Evolutionary conservation across 345 rosid species (phyloP).

Genomic region (Ceriops decandra): DNA sequence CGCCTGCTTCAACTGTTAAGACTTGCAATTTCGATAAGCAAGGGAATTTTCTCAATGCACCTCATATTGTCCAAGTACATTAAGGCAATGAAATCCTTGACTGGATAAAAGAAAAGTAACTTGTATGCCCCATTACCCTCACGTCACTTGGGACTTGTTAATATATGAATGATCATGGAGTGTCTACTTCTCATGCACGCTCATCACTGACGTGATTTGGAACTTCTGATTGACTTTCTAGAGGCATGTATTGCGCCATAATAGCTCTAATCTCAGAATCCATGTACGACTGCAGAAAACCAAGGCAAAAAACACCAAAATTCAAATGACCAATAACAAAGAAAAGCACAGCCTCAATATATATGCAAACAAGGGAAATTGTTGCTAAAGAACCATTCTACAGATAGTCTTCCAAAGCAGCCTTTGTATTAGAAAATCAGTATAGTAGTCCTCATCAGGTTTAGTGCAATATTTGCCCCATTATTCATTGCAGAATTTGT

Average conservation of each 20-base stretch:
- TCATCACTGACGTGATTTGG: constrained; percentile 56
- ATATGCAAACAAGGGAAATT: too few species aligned
- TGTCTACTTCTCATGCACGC: constrained; percentile 39
- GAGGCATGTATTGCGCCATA: constrained; percentile 99
- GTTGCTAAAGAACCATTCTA: too few species aligned
- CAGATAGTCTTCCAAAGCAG: too few species aligned
- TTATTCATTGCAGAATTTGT: too few species aligned
- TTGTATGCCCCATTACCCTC: background rate
- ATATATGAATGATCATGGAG: background rate
- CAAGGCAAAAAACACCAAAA: background rate
- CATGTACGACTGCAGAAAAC: constrained; percentile 71
- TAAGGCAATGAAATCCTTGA: constrained; percentile 17
- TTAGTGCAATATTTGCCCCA: too few species aligned
- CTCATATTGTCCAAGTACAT: constrained; percentile 21
- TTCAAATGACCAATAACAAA: background rate
- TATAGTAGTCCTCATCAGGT: too few species aligned
- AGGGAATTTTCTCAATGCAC: constrained; percentile 21
- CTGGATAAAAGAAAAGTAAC: constrained; percentile 3
- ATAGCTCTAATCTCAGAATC: constrained; percentile 97
- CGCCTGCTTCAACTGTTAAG: constrained; percentile 25
- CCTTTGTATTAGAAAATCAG: too few species aligned
- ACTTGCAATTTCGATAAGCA: constrained; percentile 17
- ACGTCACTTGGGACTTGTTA: constrained; percentile 2
- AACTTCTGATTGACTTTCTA: constrained; percentile 74
- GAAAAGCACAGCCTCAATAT: background rate